Evolutionary conservation across 352 stramenopile species (phyloP).

Genomic region (Globisporangium viniferum): DNA sequence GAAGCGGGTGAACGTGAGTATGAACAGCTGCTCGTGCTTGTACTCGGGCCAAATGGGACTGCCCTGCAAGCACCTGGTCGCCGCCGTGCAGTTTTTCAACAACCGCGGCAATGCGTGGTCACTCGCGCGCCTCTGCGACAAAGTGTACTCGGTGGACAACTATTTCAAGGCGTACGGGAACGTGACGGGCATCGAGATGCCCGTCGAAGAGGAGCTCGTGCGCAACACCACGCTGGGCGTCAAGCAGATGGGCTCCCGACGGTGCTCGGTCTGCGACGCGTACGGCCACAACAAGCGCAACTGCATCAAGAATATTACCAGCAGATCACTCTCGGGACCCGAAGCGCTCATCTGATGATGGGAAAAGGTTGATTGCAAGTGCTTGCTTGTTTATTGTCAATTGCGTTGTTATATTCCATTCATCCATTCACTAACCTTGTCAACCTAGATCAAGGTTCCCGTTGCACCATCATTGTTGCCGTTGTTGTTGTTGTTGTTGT

Average conservation of each 20-base stretch:
- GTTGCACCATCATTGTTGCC: too few relatives aligned
- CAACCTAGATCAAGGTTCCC: too few relatives aligned
- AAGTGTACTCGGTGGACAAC: conserved; percentile 26
- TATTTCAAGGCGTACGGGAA: conserved; percentile 28
- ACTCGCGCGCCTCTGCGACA: conserved; percentile 24
- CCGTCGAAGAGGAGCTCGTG: conserved; percentile 41
- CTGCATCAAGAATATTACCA: conserved; percentile 9
- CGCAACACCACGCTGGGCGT: conserved; percentile 26
- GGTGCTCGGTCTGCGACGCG: conserved; percentile 36
- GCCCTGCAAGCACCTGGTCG: conserved; percentile 41
- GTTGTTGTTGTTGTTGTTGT: neutral
- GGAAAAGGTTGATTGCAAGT: too few relatives aligned
- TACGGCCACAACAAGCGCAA: conserved; percentile 46
- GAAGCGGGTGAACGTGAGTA: conserved; percentile 34
- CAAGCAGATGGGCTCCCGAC: conserved; percentile 19
- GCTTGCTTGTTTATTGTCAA: too few relatives aligned
- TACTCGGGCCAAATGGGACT: conserved; percentile 32
- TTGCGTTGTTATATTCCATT: too few relatives aligned
- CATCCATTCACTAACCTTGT: too few relatives aligned
- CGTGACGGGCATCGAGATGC: conserved; percentile 27
- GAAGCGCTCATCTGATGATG: too few relatives aligned
- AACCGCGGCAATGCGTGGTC: conserved; percentile 20
- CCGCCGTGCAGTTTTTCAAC: conserved; percentile 37
- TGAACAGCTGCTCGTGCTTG: conserved; percentile 31
- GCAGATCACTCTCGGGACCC: too few relatives aligned